These are phyloP conservation scores for Pleurotus tuber-regium DNA, from an alignment of 768 basidiomycete genomes.

Conservation along the genomic window DNA sequence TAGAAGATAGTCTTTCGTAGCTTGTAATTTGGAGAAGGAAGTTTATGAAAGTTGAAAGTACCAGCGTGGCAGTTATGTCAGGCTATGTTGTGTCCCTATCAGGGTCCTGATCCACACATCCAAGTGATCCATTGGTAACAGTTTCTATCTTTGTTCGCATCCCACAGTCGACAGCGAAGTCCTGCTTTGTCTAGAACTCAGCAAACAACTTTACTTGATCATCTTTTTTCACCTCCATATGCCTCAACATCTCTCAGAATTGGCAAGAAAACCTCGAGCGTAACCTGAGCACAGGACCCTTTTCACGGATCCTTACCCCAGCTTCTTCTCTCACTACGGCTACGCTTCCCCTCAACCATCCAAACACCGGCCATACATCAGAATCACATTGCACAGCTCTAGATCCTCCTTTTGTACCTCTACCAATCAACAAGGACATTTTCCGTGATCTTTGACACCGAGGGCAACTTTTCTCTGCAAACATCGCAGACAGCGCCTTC, in stretches of 20 bases:
- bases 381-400: conserved; percentile 3
- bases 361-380: background rate
- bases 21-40: too few species aligned
- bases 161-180: conserved; percentile 3
- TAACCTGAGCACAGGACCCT: background rate
- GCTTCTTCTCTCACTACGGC: background rate
- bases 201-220: too few species aligned
- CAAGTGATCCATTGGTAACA: background rate
- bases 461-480: background rate
- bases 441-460: background rate
- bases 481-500: background rate
- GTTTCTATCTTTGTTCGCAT: conserved; percentile 8
- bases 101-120: conserved; percentile 3
- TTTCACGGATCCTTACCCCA: conserved; percentile 8
- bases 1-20: background rate
- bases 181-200: background rate
- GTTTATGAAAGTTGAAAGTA: background rate
- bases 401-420: background rate
- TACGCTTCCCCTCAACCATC: conserved; percentile 2
- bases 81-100: conserved; percentile 5
- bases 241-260: too few species aligned
- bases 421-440: background rate
- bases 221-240: conserved; percentile 1
- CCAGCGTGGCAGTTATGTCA: background rate
- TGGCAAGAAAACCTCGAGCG: too few species aligned